Percentiles rank a stretch among this genome's conserved stretches.
phyloP scores from a whole-genome alignment of 345 rosid species.

The Camelina hispida region DNA sequence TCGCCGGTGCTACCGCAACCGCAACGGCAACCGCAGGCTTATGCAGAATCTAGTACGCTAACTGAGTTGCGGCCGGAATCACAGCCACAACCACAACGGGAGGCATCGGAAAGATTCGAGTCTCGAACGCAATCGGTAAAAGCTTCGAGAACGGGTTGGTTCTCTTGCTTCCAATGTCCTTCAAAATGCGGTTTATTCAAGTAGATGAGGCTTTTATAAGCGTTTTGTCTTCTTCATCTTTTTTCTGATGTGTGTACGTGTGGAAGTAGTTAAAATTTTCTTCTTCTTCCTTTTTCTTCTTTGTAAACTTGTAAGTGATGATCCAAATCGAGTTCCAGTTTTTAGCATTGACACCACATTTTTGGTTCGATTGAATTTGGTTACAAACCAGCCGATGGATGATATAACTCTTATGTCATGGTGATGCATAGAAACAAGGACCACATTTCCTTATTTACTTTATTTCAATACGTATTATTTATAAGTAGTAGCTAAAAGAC shows the following conservation, averaged over 20 bases:
- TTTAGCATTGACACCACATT: conserved; percentile 6
- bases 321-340: conserved; percentile 3
- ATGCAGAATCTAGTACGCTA: conserved; percentile 1
- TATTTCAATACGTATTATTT: background rate
- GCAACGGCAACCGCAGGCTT: background rate
- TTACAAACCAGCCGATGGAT: conserved; percentile 26
- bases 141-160: conserved; percentile 41
- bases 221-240: too few species aligned
- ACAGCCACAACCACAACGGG: conserved; percentile 7
- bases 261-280: background rate
- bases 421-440: conserved; percentile 29
- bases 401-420: conserved; percentile 40
- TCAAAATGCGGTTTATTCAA: conserved; percentile 21
- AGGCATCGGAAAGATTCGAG: background rate
- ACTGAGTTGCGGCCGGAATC: conserved; percentile 10
- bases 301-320: conserved; percentile 3
- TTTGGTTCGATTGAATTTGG: conserved; percentile 9
- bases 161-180: conserved; percentile 66
- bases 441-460: conserved; percentile 31
- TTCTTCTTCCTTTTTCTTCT: background rate
- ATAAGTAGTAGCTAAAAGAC: conserved; percentile 31
- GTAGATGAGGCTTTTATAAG: background rate
- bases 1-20: conserved; percentile 25
- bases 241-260: background rate
- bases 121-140: conserved; percentile 35